Conservation (phyloP, 805 yeast genomes). For the Saccharomycopsis sp. region DNA sequence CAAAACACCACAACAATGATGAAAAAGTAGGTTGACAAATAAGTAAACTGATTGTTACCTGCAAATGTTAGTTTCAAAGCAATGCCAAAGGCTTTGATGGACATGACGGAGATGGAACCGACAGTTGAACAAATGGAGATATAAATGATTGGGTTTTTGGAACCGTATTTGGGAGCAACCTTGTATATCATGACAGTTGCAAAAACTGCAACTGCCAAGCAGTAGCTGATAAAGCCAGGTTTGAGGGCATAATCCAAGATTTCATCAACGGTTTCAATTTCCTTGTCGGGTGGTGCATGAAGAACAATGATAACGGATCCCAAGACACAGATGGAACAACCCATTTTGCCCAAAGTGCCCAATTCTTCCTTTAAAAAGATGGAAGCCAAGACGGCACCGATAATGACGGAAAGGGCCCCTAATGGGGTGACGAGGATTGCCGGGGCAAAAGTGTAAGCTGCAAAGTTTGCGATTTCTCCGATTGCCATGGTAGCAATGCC, state of each 20-base stretch:
- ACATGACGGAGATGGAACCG: conserved; percentile 85
- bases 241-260: conserved; percentile 69
- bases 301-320: conserved; percentile 83
- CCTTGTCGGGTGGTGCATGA: conserved; percentile 94
- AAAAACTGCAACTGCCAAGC: conserved; percentile 52
- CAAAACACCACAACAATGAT: conserved; percentile 69
- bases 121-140: conserved; percentile 84
- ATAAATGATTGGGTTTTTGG: conserved; percentile 78
- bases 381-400: conserved; percentile 87
- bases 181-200: conserved; percentile 72
- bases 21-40: conserved; percentile 75
- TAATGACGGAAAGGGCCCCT: conserved; percentile 83
- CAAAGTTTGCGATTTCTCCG: conserved; percentile 87
- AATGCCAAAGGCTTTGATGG: conserved; percentile 88
- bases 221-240: conserved; percentile 68
- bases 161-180: conserved; percentile 74
- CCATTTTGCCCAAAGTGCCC: conserved; percentile 83
- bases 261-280: conserved; percentile 80
- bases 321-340: conserved; percentile 82
- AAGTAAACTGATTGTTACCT: conserved; percentile 84
- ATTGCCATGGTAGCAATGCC: conserved; percentile 86
- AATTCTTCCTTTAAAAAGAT: conserved; percentile 76
- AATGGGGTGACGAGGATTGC: conserved; percentile 86
- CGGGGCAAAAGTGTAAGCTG: conserved; percentile 93
- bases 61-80: conserved; percentile 76